Conservation (phyloP, 192 early-diverging fungal species). For the Helicostylum pulchrum region DNA sequence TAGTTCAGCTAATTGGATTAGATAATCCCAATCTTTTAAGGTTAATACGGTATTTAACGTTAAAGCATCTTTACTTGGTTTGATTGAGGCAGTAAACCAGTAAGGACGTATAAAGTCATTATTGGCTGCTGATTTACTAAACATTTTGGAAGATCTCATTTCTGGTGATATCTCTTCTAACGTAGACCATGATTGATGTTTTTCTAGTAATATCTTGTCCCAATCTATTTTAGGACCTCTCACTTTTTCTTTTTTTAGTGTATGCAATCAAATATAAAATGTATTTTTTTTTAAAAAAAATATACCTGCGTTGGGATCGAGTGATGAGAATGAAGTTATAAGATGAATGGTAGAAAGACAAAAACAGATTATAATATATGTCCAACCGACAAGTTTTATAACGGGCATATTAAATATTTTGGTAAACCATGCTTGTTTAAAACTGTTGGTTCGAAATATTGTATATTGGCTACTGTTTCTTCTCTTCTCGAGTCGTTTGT, state of each 20-base stretch:
- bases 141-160: conserved; percentile 19
- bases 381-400: neutral
- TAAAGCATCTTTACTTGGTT: conserved; percentile 36
- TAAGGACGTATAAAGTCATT: conserved; percentile 13
- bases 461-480: neutral
- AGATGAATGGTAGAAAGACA: conserved; percentile 4
- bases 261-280: neutral
- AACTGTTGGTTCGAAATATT: neutral
- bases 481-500: neutral
- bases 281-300: neutral
- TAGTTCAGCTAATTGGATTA: conserved; percentile 38
- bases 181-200: neutral
- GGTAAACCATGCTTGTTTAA: neutral
- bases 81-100: conserved; percentile 16
- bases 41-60: conserved; percentile 42
- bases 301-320: neutral
- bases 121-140: conserved; percentile 16
- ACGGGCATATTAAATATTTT: neutral
- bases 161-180: neutral
- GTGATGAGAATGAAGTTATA: neutral
- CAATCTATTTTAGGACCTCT: neutral
- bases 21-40: conserved; percentile 22
- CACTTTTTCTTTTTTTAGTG: neutral
- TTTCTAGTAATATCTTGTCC: neutral
- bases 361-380: neutral